A percentile compares a stretch with the other conserved stretches of the same genome.
Conservation (phyloP, 2,329 filamentous ascomycete genomes). For the Hymenoscyphus scutula region DNA sequence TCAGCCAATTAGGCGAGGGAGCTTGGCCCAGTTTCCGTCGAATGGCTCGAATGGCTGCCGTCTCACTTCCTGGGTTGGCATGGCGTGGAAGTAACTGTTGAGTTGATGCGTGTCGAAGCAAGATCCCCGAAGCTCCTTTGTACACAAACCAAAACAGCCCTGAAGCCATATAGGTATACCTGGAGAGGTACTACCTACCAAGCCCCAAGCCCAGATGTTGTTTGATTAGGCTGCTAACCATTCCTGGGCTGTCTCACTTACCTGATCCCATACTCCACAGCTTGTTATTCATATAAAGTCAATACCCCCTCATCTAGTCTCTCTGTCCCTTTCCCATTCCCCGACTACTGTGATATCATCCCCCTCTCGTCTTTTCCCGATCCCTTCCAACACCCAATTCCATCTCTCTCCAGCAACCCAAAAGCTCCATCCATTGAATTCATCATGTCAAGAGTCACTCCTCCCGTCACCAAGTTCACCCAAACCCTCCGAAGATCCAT, state of each 20-base stretch:
- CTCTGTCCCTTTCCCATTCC: background rate
- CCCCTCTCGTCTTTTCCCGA: background rate
- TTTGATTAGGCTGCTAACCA: background rate
- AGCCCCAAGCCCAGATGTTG: background rate
- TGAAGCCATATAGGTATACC: too few relatives aligned
- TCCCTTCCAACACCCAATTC: background rate
- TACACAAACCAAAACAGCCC: background rate
- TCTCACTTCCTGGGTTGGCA: slow-evolving; percentile 5
- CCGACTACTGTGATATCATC: background rate
- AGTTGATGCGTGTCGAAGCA: background rate
- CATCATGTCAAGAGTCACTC: slow-evolving; percentile 36
- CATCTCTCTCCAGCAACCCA: background rate
- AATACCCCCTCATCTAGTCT: background rate
- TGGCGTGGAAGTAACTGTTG: background rate
- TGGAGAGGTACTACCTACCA: background rate
- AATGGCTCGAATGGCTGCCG: too few relatives aligned
- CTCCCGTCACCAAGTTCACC: slow-evolving; percentile 32
- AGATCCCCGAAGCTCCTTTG: background rate
- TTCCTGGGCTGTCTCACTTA: background rate
- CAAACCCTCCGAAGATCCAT: slow-evolving; percentile 29
- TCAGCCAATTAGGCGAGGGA: background rate
- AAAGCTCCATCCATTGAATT: slow-evolving; percentile 5
- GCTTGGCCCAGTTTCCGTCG: background rate
- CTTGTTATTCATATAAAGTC: background rate
- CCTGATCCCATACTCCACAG: too few relatives aligned